A percentile compares a stretch with the other conserved stretches of the same genome.
These are phyloP conservation scores for Nitzschia sp. DNA, from an alignment of 108 stramenopile species.

Conservation along the genomic window DNA sequence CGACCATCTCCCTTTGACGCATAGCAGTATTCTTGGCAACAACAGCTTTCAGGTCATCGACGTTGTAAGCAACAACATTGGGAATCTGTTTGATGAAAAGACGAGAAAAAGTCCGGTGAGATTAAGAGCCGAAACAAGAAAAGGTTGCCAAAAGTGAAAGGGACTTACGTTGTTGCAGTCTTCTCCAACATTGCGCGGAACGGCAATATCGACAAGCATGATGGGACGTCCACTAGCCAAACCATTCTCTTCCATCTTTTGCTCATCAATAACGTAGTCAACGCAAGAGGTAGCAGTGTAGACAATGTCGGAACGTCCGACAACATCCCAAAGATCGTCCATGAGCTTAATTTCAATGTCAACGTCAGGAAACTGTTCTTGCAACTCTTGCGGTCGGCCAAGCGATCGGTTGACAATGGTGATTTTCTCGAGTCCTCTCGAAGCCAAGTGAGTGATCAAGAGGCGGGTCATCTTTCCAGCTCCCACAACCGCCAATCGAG, in stretches of 20 bases:
- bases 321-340: constrained; percentile 91
- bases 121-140: too few species aligned
- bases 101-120: constrained; percentile 5
- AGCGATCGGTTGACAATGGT: constrained; percentile 95
- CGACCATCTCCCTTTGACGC: constrained; percentile 97
- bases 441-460: constrained; percentile 93
- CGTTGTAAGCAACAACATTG: constrained; percentile 91
- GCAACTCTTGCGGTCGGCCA: constrained; percentile 75
- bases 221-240: constrained; percentile 71
- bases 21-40: constrained; percentile 97
- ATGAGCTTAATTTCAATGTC: constrained; percentile 89
- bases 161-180: constrained; percentile 76
- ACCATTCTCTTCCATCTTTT: constrained; percentile 81
- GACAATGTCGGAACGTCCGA: constrained; percentile 90
- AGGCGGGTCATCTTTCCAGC: constrained; percentile 98
- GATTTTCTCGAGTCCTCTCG: constrained; percentile 90
- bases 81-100: constrained; percentile 47
- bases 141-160: not conserved
- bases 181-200: constrained; percentile 95
- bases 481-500: constrained; percentile 92
- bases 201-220: constrained; percentile 98
- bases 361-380: constrained; percentile 91
- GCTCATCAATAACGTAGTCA: constrained; percentile 83
- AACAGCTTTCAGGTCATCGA: constrained; percentile 97
- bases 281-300: constrained; percentile 91